Evolutionary conservation across 257 asterid species (phyloP).

Genomic region (Dorcoceras hygrometricum): DNA sequence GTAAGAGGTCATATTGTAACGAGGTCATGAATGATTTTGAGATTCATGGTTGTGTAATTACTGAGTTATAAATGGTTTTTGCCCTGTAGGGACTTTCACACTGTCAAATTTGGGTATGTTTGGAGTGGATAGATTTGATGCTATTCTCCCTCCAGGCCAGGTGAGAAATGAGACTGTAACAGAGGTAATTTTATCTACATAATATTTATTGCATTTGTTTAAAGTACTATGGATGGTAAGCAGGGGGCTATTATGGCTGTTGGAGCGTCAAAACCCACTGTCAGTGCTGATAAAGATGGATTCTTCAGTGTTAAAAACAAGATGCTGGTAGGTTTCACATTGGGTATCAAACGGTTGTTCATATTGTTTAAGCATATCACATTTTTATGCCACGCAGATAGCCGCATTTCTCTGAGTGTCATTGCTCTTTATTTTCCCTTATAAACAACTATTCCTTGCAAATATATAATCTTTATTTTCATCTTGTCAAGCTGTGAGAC

Average conservation of each 20-base stretch:
- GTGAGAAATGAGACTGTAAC: conserved; percentile 32
- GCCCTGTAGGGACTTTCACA: conserved; percentile 70
- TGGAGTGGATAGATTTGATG: conserved; percentile 94
- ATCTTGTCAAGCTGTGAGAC: neutral
- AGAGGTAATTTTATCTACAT: neutral
- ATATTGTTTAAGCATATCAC: neutral
- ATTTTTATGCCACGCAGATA: neutral
- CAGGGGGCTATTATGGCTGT: conserved; percentile 98
- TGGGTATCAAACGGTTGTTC: neutral
- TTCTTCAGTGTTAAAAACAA: conserved; percentile 64
- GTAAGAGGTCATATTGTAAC: neutral
- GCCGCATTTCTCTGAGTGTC: neutral
- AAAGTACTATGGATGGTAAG: conserved; percentile 23
- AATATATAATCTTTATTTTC: no score
- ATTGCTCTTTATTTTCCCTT: neutral
- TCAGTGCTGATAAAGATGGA: conserved; percentile 65
- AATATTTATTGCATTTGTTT: conserved; percentile 6
- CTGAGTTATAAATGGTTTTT: conserved; percentile 9
- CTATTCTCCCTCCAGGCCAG: conserved; percentile 96
- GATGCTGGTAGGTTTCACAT: conserved; percentile 68
- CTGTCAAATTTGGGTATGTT: conserved; percentile 91
- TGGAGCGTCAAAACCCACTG: conserved; percentile 84
- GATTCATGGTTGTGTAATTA: neutral
- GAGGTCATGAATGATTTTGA: neutral
- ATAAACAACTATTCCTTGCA: neutral